These are phyloP conservation scores for Papilionanthe hybrid DNA, from an alignment of 116 monocot genomes.

Conservation along the genomic window DNA sequence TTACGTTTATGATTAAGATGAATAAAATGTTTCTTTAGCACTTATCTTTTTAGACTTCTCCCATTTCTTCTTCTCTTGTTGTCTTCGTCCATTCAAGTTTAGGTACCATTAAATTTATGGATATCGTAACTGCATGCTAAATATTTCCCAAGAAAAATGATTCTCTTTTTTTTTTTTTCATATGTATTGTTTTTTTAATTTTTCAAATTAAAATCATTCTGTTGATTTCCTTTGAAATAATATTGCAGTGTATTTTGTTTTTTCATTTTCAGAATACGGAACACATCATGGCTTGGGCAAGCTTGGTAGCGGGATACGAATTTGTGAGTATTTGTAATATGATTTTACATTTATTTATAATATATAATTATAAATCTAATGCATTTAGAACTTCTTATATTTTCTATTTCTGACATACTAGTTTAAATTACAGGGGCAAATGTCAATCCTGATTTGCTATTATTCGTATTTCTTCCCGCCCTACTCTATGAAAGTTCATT, in stretches of 20 bases:
- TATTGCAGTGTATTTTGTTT: neutral
- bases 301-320: constrained; percentile 76
- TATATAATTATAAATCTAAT: neutral
- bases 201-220: neutral
- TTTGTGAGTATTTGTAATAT: constrained; percentile 54
- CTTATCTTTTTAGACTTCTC: too few species aligned
- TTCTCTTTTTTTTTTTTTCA: neutral
- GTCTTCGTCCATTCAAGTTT: too few species aligned
- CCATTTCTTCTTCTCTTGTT: too few species aligned
- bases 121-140: neutral
- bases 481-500: constrained; percentile 99
- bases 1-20: too few species aligned
- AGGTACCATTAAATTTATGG: too few species aligned
- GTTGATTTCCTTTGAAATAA: neutral
- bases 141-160: neutral
- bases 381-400: neutral
- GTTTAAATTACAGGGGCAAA: constrained; percentile 60
- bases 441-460: constrained; percentile 82
- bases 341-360: neutral
- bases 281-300: constrained; percentile 75
- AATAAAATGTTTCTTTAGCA: too few species aligned
- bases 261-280: constrained; percentile 66
- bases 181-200: neutral
- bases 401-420: neutral
- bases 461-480: constrained; percentile 94